Percentiles rank a stretch among this genome's conserved stretches.
These are phyloP conservation scores for Lyophyllum shimeji DNA, from an alignment of 768 basidiomycete species.

Conservation along the genomic window DNA sequence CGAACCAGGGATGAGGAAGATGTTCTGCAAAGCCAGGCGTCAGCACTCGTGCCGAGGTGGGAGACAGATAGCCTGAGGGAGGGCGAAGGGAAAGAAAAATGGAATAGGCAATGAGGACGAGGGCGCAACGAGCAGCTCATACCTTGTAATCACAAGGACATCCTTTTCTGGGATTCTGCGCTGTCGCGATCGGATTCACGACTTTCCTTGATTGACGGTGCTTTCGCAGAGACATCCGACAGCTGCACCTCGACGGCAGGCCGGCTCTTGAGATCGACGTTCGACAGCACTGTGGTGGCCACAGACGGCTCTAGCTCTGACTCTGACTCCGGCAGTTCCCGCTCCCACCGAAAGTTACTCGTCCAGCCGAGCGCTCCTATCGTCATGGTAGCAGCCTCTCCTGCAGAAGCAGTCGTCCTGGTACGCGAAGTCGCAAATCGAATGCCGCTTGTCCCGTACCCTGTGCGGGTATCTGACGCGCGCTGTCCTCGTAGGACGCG, in stretches of 20 bases:
- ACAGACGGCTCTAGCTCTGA: neutral
- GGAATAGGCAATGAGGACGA: too few relatives aligned
- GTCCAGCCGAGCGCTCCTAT: constrained; percentile 6
- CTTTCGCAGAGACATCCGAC: neutral
- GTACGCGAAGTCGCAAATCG: constrained; percentile 10
- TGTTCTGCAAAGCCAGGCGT: too few relatives aligned
- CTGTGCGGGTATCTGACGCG: neutral
- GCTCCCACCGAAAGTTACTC: constrained; percentile 14
- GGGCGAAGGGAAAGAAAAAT: too few relatives aligned
- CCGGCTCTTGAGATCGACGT: neutral
- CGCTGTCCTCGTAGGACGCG: constrained; percentile 11
- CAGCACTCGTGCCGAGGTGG: too few relatives aligned
- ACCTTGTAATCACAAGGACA: constrained; percentile 2
- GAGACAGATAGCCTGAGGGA: too few relatives aligned
- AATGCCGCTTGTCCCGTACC: neutral
- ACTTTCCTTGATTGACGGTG: neutral
- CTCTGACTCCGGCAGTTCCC: constrained; percentile 1
- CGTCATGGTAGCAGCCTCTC: neutral
- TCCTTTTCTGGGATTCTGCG: neutral
- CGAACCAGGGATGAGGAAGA: too few relatives aligned
- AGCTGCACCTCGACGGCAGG: constrained; percentile 6
- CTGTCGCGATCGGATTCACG: neutral
- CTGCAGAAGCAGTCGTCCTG: neutral
- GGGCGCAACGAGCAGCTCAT: too few relatives aligned
- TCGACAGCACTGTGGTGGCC: neutral